phyloP scores from a whole-genome alignment of 176 grass and related monocot genomes.

The Bonia amplexicaulis region DNA sequence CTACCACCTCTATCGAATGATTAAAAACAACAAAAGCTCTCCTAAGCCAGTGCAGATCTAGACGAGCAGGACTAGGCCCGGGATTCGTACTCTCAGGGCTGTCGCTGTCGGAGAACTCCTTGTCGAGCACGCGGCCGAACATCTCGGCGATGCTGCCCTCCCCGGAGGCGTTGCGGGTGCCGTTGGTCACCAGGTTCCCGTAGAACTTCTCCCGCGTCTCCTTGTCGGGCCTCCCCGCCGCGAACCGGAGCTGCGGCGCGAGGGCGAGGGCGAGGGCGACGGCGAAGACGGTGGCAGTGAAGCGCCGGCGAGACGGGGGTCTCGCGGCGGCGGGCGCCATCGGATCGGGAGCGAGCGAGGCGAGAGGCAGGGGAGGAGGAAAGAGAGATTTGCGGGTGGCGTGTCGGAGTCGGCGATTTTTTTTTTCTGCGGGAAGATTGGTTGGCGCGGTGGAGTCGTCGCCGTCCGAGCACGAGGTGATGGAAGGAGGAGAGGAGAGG shows the following conservation, averaged over 20 bases:
- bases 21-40: background rate
- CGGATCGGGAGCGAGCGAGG: constrained; percentile 20
- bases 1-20: background rate
- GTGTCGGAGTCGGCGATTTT: constrained; percentile 29
- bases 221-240: constrained; percentile 63
- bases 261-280: background rate
- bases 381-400: constrained; percentile 19
- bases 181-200: constrained; percentile 58
- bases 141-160: constrained; percentile 94
- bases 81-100: constrained; percentile 56
- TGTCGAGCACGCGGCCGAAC: constrained; percentile 94
- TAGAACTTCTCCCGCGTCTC: constrained; percentile 95
- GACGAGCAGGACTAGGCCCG: background rate
- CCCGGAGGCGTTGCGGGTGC: constrained; percentile 49
- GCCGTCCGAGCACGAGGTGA: constrained; percentile 18
- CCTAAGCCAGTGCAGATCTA: constrained; percentile 27
- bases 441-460: constrained; percentile 32
- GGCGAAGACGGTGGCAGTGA: background rate
- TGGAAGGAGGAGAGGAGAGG: background rate
- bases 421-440: constrained; percentile 13
- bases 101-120: constrained; percentile 97
- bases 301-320: background rate
- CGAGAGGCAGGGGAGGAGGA: background rate
- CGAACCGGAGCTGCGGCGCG: background rate
- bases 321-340: constrained; percentile 41